Conservation (phyloP, 345 rosid species). For the Salix viminalis region DNA sequence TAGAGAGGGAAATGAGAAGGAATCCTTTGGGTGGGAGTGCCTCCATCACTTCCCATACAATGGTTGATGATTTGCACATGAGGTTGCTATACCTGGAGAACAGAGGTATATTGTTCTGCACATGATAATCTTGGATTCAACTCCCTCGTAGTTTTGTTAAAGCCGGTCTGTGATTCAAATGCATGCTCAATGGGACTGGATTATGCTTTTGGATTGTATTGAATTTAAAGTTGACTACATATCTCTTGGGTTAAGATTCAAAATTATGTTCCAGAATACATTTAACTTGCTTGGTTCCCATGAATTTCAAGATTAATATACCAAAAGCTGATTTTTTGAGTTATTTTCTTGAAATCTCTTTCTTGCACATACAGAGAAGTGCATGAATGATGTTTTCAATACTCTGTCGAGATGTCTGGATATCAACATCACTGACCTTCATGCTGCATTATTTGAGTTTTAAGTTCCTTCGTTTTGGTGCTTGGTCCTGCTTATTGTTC, state of each 20-base stretch:
- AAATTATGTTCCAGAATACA: neutral
- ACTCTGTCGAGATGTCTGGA: neutral
- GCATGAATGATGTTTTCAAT: neutral
- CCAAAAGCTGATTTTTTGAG: neutral
- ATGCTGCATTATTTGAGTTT: neutral
- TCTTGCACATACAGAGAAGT: neutral
- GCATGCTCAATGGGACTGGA: neutral
- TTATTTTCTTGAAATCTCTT: neutral
- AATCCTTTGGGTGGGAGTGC: constrained; percentile 57
- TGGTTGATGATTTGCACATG: constrained; percentile 80
- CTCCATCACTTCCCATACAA: constrained; percentile 44
- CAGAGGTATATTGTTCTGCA: constrained; percentile 53
- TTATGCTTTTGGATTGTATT: neutral
- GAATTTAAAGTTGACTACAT: neutral
- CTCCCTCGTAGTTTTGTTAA: neutral
- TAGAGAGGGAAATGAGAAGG: constrained; percentile 81
- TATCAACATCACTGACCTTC: neutral
- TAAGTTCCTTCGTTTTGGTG: neutral
- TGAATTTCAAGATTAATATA: neutral
- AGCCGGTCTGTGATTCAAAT: neutral
- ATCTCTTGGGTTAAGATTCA: neutral
- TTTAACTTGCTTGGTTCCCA: neutral
- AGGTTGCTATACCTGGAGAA: constrained; percentile 84
- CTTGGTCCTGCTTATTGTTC: neutral
- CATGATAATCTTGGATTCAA: neutral